Base-by-base conservation (phyloP, 805 yeast species). In the Yamadazyma sp. region DNA sequence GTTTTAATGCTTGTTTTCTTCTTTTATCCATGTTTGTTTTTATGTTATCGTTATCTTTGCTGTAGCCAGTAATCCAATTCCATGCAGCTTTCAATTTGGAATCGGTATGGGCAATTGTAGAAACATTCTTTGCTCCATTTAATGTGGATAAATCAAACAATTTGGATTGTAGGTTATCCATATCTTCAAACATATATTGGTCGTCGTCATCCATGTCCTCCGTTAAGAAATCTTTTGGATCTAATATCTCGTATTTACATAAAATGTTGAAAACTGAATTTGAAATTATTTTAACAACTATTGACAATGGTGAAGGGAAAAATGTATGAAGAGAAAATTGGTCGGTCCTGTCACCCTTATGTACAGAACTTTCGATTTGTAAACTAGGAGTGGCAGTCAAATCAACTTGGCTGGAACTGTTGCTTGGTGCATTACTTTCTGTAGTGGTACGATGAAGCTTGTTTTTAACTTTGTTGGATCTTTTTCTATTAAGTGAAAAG, bases 261-360 rank as follows among this genome's bases (percentile, higher is more conserved):
- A 51, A 29, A 1, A 49, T 20, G 5, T 43, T 35, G 35, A 67
- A 65, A 0, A 55, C 33, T 1, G 36, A 18, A 12, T 40, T 31
- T 1, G 58, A 26, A 0, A 55, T 5, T 0, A 49, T 3, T 30
- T 50, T 47, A 2, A 65, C 56, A 0, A 58, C 1, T 3, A 46
- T 22, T 11, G 69, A 58, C 8, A 69, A 19, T 1, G 73, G 73
- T 13, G 47, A 47, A 1, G 73, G 75, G 51, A 68, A 66, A 47
- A 68, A 67, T 1, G 73, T 62, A 35, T 53, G 43, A 10, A 69
- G 43, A 9, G 73, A 40, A 40, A 62, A 61, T 47, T 47, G 58
- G 11, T 50, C 58, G 1, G 56, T 51, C 29, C 59, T 47, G 31
- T 52, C 68, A 25, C 58, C 69, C 34, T 38, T 45, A 3, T 47